Conservation (phyloP, 768 basidiomycete genomes). For the Boletus subcaerulescens region DNA sequence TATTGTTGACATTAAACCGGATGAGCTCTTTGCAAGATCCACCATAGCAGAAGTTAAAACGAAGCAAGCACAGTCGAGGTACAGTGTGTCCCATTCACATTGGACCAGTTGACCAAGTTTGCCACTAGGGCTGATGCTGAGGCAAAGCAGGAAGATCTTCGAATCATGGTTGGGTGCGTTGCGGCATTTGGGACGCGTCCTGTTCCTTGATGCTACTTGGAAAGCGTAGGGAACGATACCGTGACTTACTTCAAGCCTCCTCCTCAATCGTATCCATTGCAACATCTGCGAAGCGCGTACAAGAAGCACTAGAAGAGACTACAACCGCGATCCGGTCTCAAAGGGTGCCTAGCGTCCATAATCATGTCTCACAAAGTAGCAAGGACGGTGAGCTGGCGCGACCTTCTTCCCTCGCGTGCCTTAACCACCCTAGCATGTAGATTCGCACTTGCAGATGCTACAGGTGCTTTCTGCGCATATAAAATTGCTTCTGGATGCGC, state of each 20-base stretch:
- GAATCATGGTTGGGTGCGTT: conserved; percentile 91
- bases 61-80: conserved; percentile 71
- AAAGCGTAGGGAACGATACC: conserved; percentile 84
- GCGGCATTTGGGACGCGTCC: not conserved
- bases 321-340: conserved; percentile 50
- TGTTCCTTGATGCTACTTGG: conserved; percentile 38
- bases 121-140: conserved; percentile 68
- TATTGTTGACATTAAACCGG: conserved; percentile 48
- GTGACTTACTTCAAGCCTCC: conserved; percentile 82
- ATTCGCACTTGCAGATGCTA: conserved; percentile 62
- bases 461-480: conserved; percentile 84
- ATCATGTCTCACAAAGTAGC: conserved; percentile 34
- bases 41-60: conserved; percentile 70
- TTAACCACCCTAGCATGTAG: conserved; percentile 33
- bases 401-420: not conserved
- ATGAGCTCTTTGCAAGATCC: conserved; percentile 69
- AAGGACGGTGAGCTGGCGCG: conserved; percentile 41
- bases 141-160: conserved; percentile 82
- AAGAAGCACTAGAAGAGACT: conserved; percentile 62
- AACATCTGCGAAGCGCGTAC: conserved; percentile 61
- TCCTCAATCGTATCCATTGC: conserved; percentile 80
- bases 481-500: conserved; percentile 88
- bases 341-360: conserved; percentile 43
- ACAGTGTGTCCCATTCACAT: conserved; percentile 8
- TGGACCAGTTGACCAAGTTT: conserved; percentile 3